Base-by-base conservation (phyloP, 176 grass and related monocot genomes). In the Aegilops longissima region DNA sequence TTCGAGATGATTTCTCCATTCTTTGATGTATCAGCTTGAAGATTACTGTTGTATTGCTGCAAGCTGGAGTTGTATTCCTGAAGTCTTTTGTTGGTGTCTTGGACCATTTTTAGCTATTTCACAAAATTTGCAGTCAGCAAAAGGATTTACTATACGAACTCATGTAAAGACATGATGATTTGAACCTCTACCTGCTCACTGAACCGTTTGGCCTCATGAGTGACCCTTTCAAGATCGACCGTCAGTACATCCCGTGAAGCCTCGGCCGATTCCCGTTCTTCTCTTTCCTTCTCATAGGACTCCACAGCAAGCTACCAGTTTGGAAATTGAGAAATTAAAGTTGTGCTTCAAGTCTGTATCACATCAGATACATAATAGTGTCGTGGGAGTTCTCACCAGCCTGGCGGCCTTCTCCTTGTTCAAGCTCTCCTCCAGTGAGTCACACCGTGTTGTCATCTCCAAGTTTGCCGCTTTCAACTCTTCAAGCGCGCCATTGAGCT, bases 41-140 rank as follows among this genome's bases (percentile, higher is more conserved):
- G 88, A 84, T 90, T 99, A 83, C 89, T 93, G 84, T 97, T 99
- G 83, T 99, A 99, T 13, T 93, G 92, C 68, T 97, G 97, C 79
- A 99, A 86, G 66, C 92, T 99, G 25, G 89, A 79, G 58, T 93
- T 99, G 84, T 99, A 97, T 12, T 93, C 94, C 63, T 94, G 92
- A 31, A 99, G 75, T 29, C 87, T 93, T 80, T 90, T 96, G 49
- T 91, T 87, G 0, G 91, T 99, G 17, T 94, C 92, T 91, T 99
- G 90, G 2, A 96, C 83, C 91, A 93, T 97, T 91, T 93, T 94
- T 63, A 99, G 62, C 97, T 99, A 66, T 31, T 83, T 86, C 39
- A 83, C 18, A 78, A 47, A 89, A 64, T 16, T 18, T 23, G 31
- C 24, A 34, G 88, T 83, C 29, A 83, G 84, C 17, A 62, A 63